phyloP scores from a whole-genome alignment of 148 eudicot genomes.

The Persicaria maculosa region DNA sequence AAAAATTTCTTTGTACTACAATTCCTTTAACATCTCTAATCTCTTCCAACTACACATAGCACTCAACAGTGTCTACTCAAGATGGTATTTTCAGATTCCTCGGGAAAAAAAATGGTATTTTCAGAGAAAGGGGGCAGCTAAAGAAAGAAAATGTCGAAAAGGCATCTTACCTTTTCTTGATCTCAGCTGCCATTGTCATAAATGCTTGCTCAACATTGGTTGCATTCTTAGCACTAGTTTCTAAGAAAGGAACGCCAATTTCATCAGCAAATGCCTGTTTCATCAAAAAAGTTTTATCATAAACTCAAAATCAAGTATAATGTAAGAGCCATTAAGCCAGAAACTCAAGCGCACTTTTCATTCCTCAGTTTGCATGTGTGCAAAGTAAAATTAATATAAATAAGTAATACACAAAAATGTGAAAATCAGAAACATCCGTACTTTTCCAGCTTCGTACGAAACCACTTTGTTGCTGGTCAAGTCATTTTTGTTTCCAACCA shows the following conservation, averaged over 20 bases:
- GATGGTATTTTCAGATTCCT: not conserved
- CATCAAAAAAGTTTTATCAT: not conserved
- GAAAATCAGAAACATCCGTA: not conserved
- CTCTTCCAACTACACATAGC: not conserved
- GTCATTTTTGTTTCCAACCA: slow-evolving; percentile 42
- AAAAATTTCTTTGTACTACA: not conserved
- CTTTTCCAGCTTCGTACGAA: slow-evolving; percentile 34
- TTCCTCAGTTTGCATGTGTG: not conserved
- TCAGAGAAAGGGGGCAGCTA: not conserved
- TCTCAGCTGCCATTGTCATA: slow-evolving; percentile 45
- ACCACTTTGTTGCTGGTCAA: slow-evolving; percentile 32
- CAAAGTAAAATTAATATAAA: not conserved
- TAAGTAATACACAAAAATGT: not conserved
- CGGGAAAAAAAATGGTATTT: not conserved
- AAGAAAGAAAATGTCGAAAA: not conserved
- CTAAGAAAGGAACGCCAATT: slow-evolving; percentile 42
- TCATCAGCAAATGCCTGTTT: slow-evolving; percentile 39
- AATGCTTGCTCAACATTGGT: slow-evolving; percentile 43
- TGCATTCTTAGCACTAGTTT: slow-evolving; percentile 41
- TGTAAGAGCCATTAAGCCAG: not conserved
- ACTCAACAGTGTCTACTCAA: not conserved
- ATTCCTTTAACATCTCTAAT: not conserved
- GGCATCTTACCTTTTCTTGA: slow-evolving; percentile 31
- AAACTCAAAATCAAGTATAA: not conserved
- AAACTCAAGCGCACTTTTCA: not conserved